A percentile compares a stretch with the other conserved stretches of the same genome.
These are phyloP conservation scores for Vigna nakashimae DNA, from an alignment of 306 rosid genomes.

Conservation along the genomic window DNA sequence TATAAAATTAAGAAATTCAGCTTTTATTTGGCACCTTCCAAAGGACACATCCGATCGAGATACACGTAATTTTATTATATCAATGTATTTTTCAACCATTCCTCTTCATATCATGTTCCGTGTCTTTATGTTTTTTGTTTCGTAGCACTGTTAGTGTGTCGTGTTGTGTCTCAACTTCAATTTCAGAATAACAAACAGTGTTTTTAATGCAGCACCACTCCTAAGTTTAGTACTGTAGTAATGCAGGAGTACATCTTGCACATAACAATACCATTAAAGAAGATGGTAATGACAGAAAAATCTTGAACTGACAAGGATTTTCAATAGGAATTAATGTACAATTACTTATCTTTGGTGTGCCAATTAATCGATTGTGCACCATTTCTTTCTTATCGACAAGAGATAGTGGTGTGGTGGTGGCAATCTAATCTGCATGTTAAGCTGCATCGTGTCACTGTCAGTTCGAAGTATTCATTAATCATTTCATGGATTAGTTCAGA, in stretches of 20 bases:
- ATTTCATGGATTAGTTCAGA: conserved; percentile 32
- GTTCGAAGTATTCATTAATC: conserved; percentile 31
- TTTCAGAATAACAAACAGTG: conserved; percentile 13
- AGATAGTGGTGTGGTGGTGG: background rate
- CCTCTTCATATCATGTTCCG: conserved; percentile 1
- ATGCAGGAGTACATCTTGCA: background rate
- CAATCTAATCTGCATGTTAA: conserved; percentile 28
- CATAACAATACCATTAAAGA: background rate
- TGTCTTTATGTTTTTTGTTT: conserved; percentile 26
- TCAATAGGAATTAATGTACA: background rate
- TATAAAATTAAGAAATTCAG: background rate
- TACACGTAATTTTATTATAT: background rate
- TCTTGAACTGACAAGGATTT: conserved; percentile 12
- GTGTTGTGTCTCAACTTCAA: conserved; percentile 9
- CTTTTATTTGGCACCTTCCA: background rate
- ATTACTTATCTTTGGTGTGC: background rate
- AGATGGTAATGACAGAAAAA: background rate
- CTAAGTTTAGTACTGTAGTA: background rate
- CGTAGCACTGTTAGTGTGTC: background rate
- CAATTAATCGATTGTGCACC: background rate
- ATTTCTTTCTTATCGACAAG: conserved; percentile 18
- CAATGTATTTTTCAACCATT: conserved; percentile 4
- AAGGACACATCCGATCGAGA: background rate
- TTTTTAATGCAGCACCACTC: conserved; percentile 1
- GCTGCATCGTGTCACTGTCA: conserved; percentile 38